Percentiles rank a stretch among this genome's conserved stretches.
Conservation (phyloP, 2,329 filamentous ascomycete species). For the Penicillium rolfsii region DNA sequence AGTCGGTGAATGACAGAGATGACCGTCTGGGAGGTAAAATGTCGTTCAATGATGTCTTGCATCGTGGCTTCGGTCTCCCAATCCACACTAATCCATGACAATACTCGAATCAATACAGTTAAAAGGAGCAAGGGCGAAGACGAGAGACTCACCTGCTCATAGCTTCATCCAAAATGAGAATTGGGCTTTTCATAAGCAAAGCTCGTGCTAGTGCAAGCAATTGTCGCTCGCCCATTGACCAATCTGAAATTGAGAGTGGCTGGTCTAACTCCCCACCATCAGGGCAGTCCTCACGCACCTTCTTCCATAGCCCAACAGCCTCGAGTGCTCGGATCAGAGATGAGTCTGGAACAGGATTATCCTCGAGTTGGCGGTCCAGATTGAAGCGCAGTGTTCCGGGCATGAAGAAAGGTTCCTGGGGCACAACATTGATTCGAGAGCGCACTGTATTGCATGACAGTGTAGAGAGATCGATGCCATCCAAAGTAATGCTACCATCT, state of each 20-base stretch:
- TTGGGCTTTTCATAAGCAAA: constrained; percentile 46
- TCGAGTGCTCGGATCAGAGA: constrained; percentile 29
- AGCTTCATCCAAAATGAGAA: constrained; percentile 27
- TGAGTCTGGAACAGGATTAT: constrained; percentile 28
- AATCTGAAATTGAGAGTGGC: constrained; percentile 46
- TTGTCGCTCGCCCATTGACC: constrained; percentile 73
- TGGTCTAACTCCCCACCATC: constrained; percentile 27
- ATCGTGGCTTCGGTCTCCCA: constrained; percentile 26
- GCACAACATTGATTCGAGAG: constrained; percentile 28
- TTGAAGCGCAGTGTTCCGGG: constrained; percentile 33
- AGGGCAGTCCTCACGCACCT: constrained; percentile 18
- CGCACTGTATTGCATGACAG: constrained; percentile 23
- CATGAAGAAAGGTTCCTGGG: constrained; percentile 33
- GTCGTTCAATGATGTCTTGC: constrained; percentile 32
- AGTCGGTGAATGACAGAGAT: constrained; percentile 35
- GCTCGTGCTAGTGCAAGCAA: constrained; percentile 72
- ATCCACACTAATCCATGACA: constrained; percentile 15
- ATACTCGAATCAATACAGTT: background rate
- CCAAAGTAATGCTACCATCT: constrained; percentile 28
- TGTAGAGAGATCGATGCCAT: constrained; percentile 27
- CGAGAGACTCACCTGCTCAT: constrained; percentile 22
- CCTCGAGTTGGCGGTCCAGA: constrained; percentile 30
- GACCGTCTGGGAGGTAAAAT: constrained; percentile 34
- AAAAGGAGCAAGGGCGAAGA: background rate
- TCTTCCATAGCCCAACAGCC: constrained; percentile 30